These are phyloP conservation scores for Trichoderma breve DNA, from an alignment of 2,329 filamentous ascomycete species.

Conservation along the genomic window DNA sequence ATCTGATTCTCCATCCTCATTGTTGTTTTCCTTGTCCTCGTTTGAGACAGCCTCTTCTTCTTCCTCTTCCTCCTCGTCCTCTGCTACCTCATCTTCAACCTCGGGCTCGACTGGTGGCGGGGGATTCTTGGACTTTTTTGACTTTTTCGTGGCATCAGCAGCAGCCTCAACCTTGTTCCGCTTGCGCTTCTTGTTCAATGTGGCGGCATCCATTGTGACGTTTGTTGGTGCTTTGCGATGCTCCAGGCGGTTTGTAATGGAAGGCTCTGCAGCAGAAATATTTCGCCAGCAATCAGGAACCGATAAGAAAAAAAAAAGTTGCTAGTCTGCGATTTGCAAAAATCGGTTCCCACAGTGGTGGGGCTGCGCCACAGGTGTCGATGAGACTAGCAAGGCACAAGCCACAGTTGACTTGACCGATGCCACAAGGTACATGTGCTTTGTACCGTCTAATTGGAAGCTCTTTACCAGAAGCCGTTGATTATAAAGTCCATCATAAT, in stretches of 20 bases:
- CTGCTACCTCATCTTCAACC: slow-evolving; percentile 31
- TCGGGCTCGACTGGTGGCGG: slow-evolving; percentile 24
- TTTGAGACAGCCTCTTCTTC: slow-evolving; percentile 30
- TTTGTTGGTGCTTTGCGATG: slow-evolving; percentile 18
- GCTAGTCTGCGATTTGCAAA: slow-evolving; percentile 14
- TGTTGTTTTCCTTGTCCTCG: slow-evolving; percentile 26
- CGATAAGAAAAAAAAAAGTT: slow-evolving; percentile 27
- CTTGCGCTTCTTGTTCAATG: slow-evolving; percentile 46
- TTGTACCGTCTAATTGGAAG: not conserved
- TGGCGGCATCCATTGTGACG: slow-evolving; percentile 33
- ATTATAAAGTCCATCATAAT: not conserved
- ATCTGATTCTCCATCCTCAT: slow-evolving; percentile 28
- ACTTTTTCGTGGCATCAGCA: slow-evolving; percentile 24
- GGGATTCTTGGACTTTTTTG: slow-evolving; percentile 44
- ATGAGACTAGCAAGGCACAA: slow-evolving; percentile 10
- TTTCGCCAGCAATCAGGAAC: slow-evolving; percentile 20
- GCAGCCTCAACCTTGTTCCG: slow-evolving; percentile 37
- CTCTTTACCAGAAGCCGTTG: not conserved
- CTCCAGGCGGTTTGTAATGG: not conserved
- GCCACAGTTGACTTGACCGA: slow-evolving; percentile 3
- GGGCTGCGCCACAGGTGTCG: slow-evolving; percentile 21
- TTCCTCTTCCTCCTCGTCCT: slow-evolving; percentile 28
- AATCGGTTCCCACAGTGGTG: slow-evolving; percentile 13
- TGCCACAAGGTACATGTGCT: not conserved
- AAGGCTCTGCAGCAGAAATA: slow-evolving; percentile 18